Percentiles rank a stretch among this genome's conserved stretches.
These are phyloP conservation scores for Xylariaceae sp. DNA, from an alignment of 2,329 filamentous ascomycete species.

Conservation along the genomic window DNA sequence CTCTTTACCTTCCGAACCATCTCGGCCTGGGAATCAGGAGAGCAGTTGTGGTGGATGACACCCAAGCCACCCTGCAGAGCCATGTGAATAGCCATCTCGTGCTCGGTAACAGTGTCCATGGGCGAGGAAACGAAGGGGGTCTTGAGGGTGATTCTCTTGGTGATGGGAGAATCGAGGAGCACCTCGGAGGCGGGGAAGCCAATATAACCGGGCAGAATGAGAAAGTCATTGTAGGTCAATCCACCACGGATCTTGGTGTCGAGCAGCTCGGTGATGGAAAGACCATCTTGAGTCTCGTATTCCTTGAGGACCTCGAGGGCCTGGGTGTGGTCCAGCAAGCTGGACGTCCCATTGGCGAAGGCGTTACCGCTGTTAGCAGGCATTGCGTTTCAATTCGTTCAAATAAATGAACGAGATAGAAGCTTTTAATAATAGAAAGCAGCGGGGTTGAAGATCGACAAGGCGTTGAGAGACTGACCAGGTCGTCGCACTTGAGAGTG, in stretches of 20 bases:
- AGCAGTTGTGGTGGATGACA: slow-evolving; percentile 99
- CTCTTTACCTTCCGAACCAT: slow-evolving; percentile 99
- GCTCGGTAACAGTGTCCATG: slow-evolving; percentile 99
- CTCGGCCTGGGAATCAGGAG: slow-evolving; percentile 91
- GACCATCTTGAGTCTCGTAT: slow-evolving; percentile 76
- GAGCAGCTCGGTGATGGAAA: slow-evolving; percentile 79
- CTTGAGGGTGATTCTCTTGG: slow-evolving; percentile 93
- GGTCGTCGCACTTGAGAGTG: slow-evolving; percentile 35
- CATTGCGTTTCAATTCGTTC: slow-evolving; percentile 49
- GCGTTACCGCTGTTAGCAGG: slow-evolving; percentile 62
- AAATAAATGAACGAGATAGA: slow-evolving; percentile 29
- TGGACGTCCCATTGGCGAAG: slow-evolving; percentile 46
- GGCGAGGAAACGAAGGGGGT: slow-evolving; percentile 95
- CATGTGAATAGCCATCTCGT: slow-evolving; percentile 99
- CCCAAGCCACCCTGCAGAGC: slow-evolving; percentile 81
- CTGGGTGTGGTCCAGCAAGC: slow-evolving; percentile 65
- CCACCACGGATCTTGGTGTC: slow-evolving; percentile 89
- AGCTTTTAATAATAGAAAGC: slow-evolving; percentile 11
- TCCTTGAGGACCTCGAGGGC: slow-evolving; percentile 78
- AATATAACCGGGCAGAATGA: slow-evolving; percentile 94
- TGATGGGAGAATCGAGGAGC: slow-evolving; percentile 81
- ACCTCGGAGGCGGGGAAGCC: slow-evolving; percentile 93
- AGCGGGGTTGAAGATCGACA: slow-evolving; percentile 41
- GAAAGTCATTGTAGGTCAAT: slow-evolving; percentile 98
- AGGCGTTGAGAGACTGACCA: slow-evolving; percentile 27